Evolutionary conservation across 192 early-diverging fungal genomes (phyloP), one percentile per base, ranked within the genome.

Genomic region (Radiomyces spectabilis): DNA sequence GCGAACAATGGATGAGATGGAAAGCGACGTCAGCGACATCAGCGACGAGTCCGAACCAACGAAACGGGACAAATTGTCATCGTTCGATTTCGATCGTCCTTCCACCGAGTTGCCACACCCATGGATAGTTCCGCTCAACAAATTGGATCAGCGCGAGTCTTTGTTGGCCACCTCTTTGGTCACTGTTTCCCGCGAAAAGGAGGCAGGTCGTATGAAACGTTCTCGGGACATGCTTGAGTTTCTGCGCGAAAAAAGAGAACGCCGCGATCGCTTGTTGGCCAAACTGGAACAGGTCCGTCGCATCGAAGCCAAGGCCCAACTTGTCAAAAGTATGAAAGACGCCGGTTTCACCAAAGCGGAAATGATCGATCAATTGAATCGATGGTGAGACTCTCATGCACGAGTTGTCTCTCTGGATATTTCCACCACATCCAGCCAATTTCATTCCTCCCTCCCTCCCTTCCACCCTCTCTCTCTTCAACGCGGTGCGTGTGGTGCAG

Each of bases 171-270:
- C 53, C 13, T 62, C 60, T 2, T 44, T 62, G 29, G 9, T 62
- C 16, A 33, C 53, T 40, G 52, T 62, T 12, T 41, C 60, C 19
- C 60, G 60, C 25, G 60, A 62, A 48, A 62, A 62, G 49, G 60
- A 62, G 41, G 60, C 52, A 0, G 60, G 60, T 8, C 18, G 60
- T 18, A 62, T 62, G 60, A 62, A 62, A 25, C 60, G 60, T 2
- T 62, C 60, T 5, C 60, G 55, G 25, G 60, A 62, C 22, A 62
- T 62, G 60, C 30, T 62, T 26, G 42, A 62, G 25, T 62, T 62
- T 39, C 33, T 62, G 24, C 32, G 60, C 18, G 60, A 62, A 40
- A 62, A 62, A 27, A 21, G 60, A 30, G 24, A 41, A 7, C 52
- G 55, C 21, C 25, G 60, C 35, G 60, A 62, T 6, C 41, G 47